Conservation (phyloP, 2,329 filamentous ascomycete species). For the Myriosclerotinia scirpicola region DNA sequence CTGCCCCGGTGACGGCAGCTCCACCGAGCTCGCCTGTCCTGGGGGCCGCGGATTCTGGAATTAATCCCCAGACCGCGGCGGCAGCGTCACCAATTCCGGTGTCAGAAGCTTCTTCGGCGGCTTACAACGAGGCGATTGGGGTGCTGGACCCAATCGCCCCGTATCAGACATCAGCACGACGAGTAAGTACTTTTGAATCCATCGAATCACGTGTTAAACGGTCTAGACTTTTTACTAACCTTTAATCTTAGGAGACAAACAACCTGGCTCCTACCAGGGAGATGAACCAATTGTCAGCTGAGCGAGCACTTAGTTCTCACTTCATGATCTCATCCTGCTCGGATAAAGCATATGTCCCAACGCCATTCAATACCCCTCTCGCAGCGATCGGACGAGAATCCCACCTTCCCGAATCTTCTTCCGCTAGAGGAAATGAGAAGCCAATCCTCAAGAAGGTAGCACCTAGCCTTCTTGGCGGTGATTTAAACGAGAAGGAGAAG, state of each 20-base stretch:
- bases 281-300: not conserved
- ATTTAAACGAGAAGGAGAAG: not conserved
- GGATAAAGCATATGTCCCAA: slow-evolving; percentile 4
- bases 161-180: not conserved
- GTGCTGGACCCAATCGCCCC: not conserved
- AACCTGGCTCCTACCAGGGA: slow-evolving; percentile 1
- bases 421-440: not conserved
- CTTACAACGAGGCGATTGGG: slow-evolving; percentile 12
- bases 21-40: slow-evolving; percentile 21
- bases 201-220: slow-evolving; percentile 5
- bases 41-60: not conserved
- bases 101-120: not conserved
- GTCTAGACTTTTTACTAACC: not conserved
- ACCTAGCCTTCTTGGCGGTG: not conserved
- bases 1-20: not conserved
- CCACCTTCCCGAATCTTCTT: not conserved
- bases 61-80: not conserved
- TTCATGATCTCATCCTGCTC: slow-evolving; percentile 20
- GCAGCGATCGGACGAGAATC: not conserved
- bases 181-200: not conserved
- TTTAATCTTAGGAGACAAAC: not conserved
- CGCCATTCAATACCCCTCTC: slow-evolving; percentile 16
- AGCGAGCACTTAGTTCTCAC: slow-evolving; percentile 1
- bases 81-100: not conserved
- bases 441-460: not conserved